Evolutionary conservation across 73 alveolate species (phyloP), one percentile per base, ranked within the genome.

Genomic region (Paramecium octaurelia): DNA sequence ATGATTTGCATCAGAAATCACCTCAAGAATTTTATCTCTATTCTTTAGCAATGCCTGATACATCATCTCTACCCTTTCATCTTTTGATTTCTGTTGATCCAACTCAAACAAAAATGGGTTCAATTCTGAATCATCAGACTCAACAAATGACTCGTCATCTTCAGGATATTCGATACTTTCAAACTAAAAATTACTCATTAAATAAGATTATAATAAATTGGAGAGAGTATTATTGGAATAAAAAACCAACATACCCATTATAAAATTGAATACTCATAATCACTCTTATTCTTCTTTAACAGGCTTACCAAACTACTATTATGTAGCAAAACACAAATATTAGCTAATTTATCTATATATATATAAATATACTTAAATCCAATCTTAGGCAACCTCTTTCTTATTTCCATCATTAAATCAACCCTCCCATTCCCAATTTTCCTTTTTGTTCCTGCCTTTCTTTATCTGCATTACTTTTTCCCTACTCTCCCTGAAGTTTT

Each of bases 401-500:
- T 48, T 48, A 48, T 48, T 48, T 48, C 60, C 60, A 14, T 14
- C 60, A 48, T 48, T 48, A 48, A 48, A 48, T 48, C 60, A 0
- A 48, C n/a, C 5, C 60, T 48, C 24, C 60, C 60, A 48, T 48
- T 48, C 27, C 24, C 23, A 12, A 14, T n/a, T 48, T 48, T 48
- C 14, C 60, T 48, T 48, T 48, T 48, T 48, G 1, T 12, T n/a
- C 23, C 5, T 16, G 60, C 23, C 9, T 48, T 48, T 14, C 23
- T 48, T 48, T 48, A 1, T 14, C 60, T 48, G n/a, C 60, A 48
- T 48, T 48, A 48, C 27, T 85, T 85, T 54, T 85, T 85, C n/a
- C 92, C 92, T 16, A 85, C 44, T 54, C 92, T 71, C 4, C 92
- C 92, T 54, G 57, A 71, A 40, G 35, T 85, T 46, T 54, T 85